These are phyloP conservation scores for Mycena rebaudengoi DNA, from an alignment of 768 basidiomycete genomes.

Conservation along the genomic window DNA sequence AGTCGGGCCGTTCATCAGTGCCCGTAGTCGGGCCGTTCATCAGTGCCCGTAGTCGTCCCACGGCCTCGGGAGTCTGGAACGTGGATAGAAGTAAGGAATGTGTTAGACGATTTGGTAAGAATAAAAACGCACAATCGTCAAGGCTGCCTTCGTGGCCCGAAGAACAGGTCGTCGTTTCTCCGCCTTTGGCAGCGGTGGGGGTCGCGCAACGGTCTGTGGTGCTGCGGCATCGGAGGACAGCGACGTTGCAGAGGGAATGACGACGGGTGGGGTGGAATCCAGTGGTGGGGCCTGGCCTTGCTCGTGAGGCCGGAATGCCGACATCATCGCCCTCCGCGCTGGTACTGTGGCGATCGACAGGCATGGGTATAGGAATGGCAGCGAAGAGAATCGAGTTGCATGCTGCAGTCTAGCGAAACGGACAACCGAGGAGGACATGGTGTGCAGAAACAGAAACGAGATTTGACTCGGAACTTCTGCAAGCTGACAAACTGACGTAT, in stretches of 20 bases:
- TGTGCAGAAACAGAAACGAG: constrained; percentile 19
- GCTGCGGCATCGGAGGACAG: constrained; percentile 69
- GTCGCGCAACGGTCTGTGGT: constrained; percentile 76
- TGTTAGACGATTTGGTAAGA: constrained; percentile 1
- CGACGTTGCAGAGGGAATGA: constrained; percentile 54
- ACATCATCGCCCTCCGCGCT: constrained; percentile 72
- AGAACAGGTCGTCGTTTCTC: constrained; percentile 72
- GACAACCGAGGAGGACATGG: constrained; percentile 40
- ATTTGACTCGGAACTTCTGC: no score
- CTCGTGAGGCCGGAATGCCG: constrained; percentile 58
- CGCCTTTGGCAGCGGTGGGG: constrained; percentile 72
- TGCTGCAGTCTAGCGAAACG: constrained; percentile 40
- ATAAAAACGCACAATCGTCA: constrained; percentile 67
- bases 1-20: constrained; percentile 81
- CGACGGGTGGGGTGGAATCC: constrained; percentile 62
- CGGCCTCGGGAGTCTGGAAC: constrained; percentile 79
- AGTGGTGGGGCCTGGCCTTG: constrained; percentile 35
- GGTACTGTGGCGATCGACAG: constrained; percentile 44
- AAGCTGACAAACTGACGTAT: background rate
- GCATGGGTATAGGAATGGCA: constrained; percentile 43
- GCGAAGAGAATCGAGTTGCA: constrained; percentile 40
- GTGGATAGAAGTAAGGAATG: constrained; percentile 3
- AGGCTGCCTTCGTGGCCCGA: constrained; percentile 77
- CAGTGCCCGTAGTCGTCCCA: constrained; percentile 75
- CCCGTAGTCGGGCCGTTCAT: constrained; percentile 74